Base-by-base conservation (phyloP, 805 yeast genomes). In the Yamadazyma ubonensis region DNA sequence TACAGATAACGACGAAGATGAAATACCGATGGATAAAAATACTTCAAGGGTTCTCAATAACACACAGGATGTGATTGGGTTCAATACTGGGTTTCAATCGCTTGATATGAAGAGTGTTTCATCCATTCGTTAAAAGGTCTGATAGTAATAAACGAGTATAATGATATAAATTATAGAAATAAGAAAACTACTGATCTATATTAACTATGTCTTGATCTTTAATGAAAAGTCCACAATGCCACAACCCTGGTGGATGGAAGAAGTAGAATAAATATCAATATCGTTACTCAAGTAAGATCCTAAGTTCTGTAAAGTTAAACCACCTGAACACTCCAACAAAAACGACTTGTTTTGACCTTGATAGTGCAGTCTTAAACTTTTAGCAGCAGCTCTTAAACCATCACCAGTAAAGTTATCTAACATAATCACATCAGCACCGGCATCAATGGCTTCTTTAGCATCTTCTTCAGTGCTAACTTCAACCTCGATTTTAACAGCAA, bases 401-500 rank as follows among this genome's bases (percentile, higher is more conserved):
- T 71, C 76, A 2, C 88, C 86, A 3, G 71, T 57, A 60, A 91
- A 91, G 59, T 90, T 90, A 57, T 90, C 98, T 55, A 90, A 73
- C 98, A 90, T 90, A 45, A 91, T 83, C 15, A 91, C 86, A 60
- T 90, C 98, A 0, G 97, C 97, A 9, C 98, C 97, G 1, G 97
- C 95, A 11, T 70, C 78, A 52, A 91, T 91, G 18, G 98, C 98
- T 58, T 91, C 97, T 48, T 75, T 71, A 1, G 98, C 98, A 54
- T 89, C 96, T 4, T 65, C 78, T 57, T 86, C 95, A 42, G 76
- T 69, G 59, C 86, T 89, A 43, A 89, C 90, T 62, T 90, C 98
- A 25, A 90, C 97, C 61, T 90, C 98, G 41, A 90, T 84, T 62
- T 90, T 90, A 27, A 84, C 73, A 2, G 96, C 78, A 63, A 90